phyloP scores from a whole-genome alignment of 257 asterid genomes.

The Lithospermum erythrorhizon region DNA sequence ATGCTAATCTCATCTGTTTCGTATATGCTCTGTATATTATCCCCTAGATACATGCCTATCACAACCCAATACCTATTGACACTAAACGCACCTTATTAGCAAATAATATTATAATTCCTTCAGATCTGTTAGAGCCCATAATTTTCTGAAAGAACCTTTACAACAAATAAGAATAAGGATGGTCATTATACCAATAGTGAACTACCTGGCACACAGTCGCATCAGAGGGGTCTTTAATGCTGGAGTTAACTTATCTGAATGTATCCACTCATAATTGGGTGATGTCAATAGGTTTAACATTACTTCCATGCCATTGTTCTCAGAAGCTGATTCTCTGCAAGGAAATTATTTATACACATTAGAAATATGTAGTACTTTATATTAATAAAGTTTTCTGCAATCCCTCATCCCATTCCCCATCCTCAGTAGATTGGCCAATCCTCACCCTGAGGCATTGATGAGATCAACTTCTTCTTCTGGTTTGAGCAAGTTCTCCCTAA shows the following conservation, averaged over 20 bases:
- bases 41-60: too few relatives aligned
- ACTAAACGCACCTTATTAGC: too few relatives aligned
- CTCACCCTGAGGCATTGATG: constrained; percentile 56
- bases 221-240: constrained; percentile 48
- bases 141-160: not conserved
- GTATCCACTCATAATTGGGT: constrained; percentile 48
- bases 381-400: not conserved
- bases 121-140: too few relatives aligned
- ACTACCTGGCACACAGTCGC: constrained; percentile 87
- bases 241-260: constrained; percentile 33
- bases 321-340: constrained; percentile 41
- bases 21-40: too few relatives aligned
- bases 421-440: constrained; percentile 1
- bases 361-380: too few relatives aligned
- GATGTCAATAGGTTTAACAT: constrained; percentile 47
- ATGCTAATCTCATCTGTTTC: too few relatives aligned
- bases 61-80: too few relatives aligned
- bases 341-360: too few relatives aligned
- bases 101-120: too few relatives aligned
- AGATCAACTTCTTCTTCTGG: constrained; percentile 70
- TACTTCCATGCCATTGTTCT: constrained; percentile 59
- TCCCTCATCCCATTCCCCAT: not conserved
- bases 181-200: not conserved
- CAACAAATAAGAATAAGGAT: too few relatives aligned
- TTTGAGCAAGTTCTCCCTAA: constrained; percentile 63